Evolutionary conservation across 2,329 filamentous ascomycete genomes (phyloP).

Genomic region (Fusarium siculi): DNA sequence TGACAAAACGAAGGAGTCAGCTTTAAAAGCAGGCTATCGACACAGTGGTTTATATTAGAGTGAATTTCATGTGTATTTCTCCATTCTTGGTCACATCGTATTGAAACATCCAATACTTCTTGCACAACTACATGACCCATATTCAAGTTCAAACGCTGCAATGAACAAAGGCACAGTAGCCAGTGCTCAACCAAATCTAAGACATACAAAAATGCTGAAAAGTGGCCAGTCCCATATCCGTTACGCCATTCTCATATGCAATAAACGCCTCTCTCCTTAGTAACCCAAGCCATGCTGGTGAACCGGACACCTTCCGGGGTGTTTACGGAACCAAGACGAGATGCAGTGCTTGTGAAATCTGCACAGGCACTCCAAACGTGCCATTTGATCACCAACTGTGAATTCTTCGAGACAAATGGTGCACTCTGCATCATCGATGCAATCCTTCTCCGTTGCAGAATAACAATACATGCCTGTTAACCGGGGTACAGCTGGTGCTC

Average conservation of each 20-base stretch:
- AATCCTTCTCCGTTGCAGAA: conserved; percentile 73
- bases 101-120: neutral
- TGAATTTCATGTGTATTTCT: neutral
- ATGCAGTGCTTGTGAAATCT: conserved; percentile 72
- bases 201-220: conserved; percentile 28
- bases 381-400: conserved; percentile 70
- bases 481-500: conserved; percentile 51
- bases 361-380: conserved; percentile 73
- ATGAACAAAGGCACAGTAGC: conserved; percentile 32
- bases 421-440: conserved; percentile 73
- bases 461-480: conserved; percentile 73
- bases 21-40: neutral
- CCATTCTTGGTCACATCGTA: neutral
- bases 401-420: conserved; percentile 76
- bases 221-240: conserved; percentile 10
- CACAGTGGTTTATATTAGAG: neutral
- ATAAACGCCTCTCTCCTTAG: conserved; percentile 37
- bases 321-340: conserved; percentile 69
- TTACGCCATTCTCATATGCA: conserved; percentile 40
- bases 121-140: neutral
- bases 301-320: conserved; percentile 72
- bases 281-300: conserved; percentile 72
- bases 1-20: neutral
- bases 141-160: conserved; percentile 12
- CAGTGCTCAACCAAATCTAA: conserved; percentile 31